Evolutionary conservation across 2,329 filamentous ascomycete species (phyloP).

Genomic region (Aspergillus novofumigatus): DNA sequence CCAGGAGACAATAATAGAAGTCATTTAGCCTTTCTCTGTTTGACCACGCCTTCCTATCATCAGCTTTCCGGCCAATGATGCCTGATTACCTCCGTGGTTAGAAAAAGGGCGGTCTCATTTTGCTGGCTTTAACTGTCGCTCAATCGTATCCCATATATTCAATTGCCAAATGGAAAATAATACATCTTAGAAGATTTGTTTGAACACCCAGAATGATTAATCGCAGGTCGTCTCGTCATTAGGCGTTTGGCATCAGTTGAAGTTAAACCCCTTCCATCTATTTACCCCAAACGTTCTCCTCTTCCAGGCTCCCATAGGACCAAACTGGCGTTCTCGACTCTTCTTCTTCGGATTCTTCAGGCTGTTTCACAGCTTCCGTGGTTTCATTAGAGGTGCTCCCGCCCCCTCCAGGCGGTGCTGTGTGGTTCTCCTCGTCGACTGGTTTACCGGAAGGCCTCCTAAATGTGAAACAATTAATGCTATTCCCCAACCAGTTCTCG

Average conservation of each 20-base stretch:
- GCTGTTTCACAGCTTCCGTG: constrained; percentile 5
- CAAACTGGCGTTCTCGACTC: constrained; percentile 17
- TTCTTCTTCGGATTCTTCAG: constrained; percentile 7
- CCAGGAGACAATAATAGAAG: neutral
- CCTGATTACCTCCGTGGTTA: neutral
- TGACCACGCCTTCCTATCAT: neutral
- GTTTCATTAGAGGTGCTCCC: constrained; percentile 12
- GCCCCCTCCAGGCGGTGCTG: constrained; percentile 4
- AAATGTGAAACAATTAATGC: constrained; percentile 3
- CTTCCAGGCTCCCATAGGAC: constrained; percentile 31
- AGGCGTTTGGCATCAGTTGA: neutral
- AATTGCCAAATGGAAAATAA: neutral
- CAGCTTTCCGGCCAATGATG: neutral
- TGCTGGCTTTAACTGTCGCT: neutral
- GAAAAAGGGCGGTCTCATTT: neutral
- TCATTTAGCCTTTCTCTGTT: neutral
- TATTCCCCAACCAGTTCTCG: neutral
- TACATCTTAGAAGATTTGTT: neutral
- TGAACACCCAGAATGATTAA: neutral
- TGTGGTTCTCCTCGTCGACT: constrained; percentile 21
- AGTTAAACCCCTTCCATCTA: constrained; percentile 9
- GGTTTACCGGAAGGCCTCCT: constrained; percentile 31
- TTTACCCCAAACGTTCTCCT: constrained; percentile 35
- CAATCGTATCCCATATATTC: neutral
- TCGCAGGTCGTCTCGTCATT: neutral